Evolutionary conservation across 768 basidiomycete species (phyloP).

Genomic region (Kwoniella dendrophila): DNA sequence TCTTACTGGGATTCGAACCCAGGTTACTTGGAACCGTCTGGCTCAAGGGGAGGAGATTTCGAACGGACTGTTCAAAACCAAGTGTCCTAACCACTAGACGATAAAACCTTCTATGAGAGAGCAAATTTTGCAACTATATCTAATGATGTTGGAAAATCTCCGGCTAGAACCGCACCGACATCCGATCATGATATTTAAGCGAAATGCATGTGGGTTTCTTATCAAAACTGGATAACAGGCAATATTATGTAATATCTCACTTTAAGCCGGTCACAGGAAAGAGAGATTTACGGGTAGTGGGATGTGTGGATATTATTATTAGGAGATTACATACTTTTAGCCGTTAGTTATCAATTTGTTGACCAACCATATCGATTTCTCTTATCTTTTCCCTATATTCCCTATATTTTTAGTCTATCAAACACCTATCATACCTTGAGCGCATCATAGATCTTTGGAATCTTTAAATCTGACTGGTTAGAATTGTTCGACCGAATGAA

Average conservation of each 20-base stretch:
- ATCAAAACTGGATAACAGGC: too few species aligned
- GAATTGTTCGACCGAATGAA: conserved; percentile 2
- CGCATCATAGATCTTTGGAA: neutral
- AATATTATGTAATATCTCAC: too few species aligned
- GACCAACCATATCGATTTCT: conserved; percentile 6
- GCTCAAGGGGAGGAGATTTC: conserved; percentile 15
- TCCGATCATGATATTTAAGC: too few species aligned
- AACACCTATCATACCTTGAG: neutral
- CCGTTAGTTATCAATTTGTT: too few species aligned
- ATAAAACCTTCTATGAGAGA: conserved; percentile 7
- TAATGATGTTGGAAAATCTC: too few species aligned
- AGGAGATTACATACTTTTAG: too few species aligned
- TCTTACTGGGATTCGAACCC: conserved; percentile 24
- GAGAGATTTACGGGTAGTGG: too few species aligned
- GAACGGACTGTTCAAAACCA: conserved; percentile 22
- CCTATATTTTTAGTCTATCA: neutral
- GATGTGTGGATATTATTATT: too few species aligned
- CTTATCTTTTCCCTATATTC: conserved; percentile 4
- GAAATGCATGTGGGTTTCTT: too few species aligned
- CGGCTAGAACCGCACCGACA: too few species aligned
- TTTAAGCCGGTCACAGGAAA: too few species aligned
- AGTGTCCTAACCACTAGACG: conserved; percentile 25
- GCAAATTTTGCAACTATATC: conserved; percentile 4
- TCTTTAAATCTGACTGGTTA: neutral
- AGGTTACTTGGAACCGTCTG: conserved; percentile 20